These are phyloP conservation scores for Parachlorella kessleri DNA, from an alignment of 139 green algal genomes.

Conservation along the genomic window DNA sequence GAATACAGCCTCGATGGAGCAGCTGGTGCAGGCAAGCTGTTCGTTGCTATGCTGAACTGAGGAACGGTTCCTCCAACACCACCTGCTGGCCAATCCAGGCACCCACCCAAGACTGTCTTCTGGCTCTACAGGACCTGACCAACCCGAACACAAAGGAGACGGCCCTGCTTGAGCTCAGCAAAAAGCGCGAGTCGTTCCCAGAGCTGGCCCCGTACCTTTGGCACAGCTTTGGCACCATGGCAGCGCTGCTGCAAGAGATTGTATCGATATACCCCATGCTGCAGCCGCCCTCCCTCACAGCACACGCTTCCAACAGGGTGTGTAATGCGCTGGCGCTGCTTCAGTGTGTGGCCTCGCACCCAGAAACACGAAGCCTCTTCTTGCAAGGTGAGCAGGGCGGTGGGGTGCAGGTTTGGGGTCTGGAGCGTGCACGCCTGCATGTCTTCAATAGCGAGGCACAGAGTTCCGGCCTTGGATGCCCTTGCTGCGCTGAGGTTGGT, in stretches of 20 bases:
- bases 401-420: too few species aligned
- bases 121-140: constrained; percentile 74
- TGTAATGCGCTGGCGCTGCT: constrained; percentile 98
- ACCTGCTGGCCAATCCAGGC: neutral
- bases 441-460: too few species aligned
- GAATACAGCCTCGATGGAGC: constrained; percentile 47
- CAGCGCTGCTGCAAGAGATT: constrained; percentile 97
- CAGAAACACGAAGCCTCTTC: constrained; percentile 92
- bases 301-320: constrained; percentile 95
- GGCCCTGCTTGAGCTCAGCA: constrained; percentile 96
- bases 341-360: constrained; percentile 97
- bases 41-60: too few species aligned
- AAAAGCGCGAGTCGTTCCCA: constrained; percentile 95
- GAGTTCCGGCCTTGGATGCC: too few species aligned
- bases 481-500: too few species aligned
- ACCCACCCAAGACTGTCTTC: constrained; percentile 8
- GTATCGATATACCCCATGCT: constrained; percentile 97
- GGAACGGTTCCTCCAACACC: neutral
- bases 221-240: constrained; percentile 96
- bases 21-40: too few species aligned
- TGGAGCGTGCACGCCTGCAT: too few species aligned
- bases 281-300: constrained; percentile 89
- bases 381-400: constrained; percentile 86
- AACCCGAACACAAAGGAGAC: constrained; percentile 84
- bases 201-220: constrained; percentile 96